phyloP scores from a whole-genome alignment of 2,329 filamentous ascomycete genomes.

The Macrophomina phaseolina region DNA sequence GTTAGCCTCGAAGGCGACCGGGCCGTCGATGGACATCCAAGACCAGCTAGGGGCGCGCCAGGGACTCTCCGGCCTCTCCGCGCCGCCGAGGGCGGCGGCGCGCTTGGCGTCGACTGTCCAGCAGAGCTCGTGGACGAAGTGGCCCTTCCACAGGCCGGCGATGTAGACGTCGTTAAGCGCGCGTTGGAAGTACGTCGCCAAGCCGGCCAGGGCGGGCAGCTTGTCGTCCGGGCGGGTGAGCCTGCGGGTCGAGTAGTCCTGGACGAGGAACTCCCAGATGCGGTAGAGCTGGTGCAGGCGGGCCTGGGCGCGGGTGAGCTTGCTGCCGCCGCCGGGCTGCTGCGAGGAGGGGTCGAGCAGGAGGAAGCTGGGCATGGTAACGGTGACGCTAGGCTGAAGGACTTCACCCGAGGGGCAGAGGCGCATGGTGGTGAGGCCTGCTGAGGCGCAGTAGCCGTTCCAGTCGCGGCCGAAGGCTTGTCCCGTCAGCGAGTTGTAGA shows the following conservation, averaged over 20 bases:
- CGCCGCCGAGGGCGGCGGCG: neutral
- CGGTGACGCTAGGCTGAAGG: constrained; percentile 3
- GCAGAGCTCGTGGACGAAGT: constrained; percentile 22
- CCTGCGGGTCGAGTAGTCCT: constrained; percentile 22
- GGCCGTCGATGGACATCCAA: constrained; percentile 20
- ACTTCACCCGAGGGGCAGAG: constrained; percentile 8
- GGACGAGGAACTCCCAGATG: constrained; percentile 14
- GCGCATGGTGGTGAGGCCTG: constrained; percentile 3
- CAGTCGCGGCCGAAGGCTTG: neutral
- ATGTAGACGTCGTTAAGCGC: constrained; percentile 19
- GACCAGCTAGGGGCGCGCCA: constrained; percentile 15
- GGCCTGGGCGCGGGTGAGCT: constrained; percentile 5
- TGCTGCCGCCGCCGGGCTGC: neutral
- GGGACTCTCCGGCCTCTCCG: neutral
- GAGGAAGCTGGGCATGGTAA: neutral
- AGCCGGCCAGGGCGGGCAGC: constrained; percentile 28
- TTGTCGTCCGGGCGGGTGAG: constrained; percentile 28
- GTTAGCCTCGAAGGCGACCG: constrained; percentile 20
- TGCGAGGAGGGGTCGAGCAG: neutral
- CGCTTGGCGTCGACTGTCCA: constrained; percentile 25
- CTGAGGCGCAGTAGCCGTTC: neutral
- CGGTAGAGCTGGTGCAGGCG: constrained; percentile 12
- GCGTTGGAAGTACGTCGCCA: constrained; percentile 22
- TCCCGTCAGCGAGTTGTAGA: neutral
- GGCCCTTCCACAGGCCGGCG: constrained; percentile 24